Conservation (phyloP, 2,329 filamentous ascomycete species). For the Leptographium galeiforme region DNA sequence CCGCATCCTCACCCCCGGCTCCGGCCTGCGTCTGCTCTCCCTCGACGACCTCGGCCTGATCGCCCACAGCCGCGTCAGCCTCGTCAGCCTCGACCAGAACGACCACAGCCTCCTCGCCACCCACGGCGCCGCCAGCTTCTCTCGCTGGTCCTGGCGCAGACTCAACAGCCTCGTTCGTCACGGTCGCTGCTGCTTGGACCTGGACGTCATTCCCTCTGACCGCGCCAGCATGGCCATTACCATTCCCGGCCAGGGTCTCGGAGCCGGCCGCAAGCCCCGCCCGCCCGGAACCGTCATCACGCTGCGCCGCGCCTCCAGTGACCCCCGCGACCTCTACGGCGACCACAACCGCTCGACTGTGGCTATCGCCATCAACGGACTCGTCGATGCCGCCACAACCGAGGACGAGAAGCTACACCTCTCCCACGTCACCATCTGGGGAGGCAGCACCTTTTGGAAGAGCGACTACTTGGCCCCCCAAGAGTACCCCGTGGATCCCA, state of each 20-base stretch:
- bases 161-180: background rate
- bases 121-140: slow-evolving; percentile 2
- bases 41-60: background rate
- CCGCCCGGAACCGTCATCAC: background rate
- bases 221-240: background rate
- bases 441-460: background rate
- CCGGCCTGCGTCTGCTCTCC: slow-evolving; percentile 2
- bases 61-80: background rate
- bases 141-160: background rate
- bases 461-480: background rate
- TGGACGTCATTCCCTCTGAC: background rate
- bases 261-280: background rate
- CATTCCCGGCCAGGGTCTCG: background rate
- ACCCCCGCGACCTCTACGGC: background rate
- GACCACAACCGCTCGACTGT: background rate
- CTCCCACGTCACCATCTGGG: background rate
- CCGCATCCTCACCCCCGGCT: slow-evolving; percentile 8
- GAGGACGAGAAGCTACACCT: background rate
- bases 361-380: background rate
- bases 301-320: background rate
- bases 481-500: background rate
- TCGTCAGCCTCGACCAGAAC: background rate
- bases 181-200: background rate
- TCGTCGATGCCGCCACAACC: background rate
- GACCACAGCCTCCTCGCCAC: background rate